Base-by-base conservation (phyloP, 2,329 filamentous ascomycete species). In the Aspergillus persii region DNA sequence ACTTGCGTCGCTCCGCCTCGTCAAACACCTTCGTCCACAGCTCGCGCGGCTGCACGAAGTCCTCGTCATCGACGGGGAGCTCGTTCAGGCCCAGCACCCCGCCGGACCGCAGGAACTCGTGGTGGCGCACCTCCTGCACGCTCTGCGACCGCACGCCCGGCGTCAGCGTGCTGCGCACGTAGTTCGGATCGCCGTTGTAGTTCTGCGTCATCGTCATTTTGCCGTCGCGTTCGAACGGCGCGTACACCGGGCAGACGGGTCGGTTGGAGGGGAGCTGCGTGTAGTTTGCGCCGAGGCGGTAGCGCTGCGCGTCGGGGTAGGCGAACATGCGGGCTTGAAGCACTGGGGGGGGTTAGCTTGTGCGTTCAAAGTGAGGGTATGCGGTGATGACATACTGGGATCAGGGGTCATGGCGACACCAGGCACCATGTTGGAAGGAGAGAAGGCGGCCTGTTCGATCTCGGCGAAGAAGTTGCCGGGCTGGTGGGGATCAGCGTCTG, bases 371-470 rank as follows among this genome's bases (percentile, higher is more conserved):
- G n/a, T 18, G 18, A 11, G 8, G 11, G 3, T 8, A 6, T 3
- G 18, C 9, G 11, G 12, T 12, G 27, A n/a, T n/a, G 8, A 62
- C 66, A 58, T 44, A 71, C 69, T 83, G 75, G 85, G 83, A 66
- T 90, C 87, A 4, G 85, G 83, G 0, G 83, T 84, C 1, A 84
- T 82, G 58, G 82, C 86, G 51, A 87, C 79, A 1, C 87, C 87
- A 0, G 86, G 86, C 0, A 88, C 84, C 69, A 89, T 76, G 63
- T 84, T 85, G 1, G 82, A 83, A 0, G 88, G 87, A 0, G 84
- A 85, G 67, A 89, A 90, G 1, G 85, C 85, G 0, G 84, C 82
- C 74, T 89, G 86, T 71, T 90, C 87, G 50, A 89, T 83, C 64
- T 90, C 86, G 47, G 81, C 78, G 63, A 88, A 87, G 73, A 87